phyloP scores from a whole-genome alignment of 352 stramenopile genomes.

The Globisporangium canariense region DNA sequence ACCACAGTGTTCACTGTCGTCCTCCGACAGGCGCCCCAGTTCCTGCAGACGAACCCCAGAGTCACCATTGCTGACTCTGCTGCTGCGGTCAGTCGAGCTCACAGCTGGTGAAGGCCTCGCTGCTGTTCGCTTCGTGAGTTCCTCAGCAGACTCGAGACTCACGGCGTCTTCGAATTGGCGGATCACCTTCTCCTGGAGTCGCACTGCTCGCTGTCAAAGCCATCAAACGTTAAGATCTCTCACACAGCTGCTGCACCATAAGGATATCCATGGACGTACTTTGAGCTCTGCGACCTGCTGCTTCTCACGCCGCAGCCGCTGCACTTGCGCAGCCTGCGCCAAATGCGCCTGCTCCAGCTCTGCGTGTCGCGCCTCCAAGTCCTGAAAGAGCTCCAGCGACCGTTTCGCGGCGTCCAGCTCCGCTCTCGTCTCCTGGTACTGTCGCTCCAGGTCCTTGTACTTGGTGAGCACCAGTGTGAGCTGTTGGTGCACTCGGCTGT shows the following conservation, averaged over 20 bases:
- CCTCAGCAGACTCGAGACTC: slow-evolving; percentile 25
- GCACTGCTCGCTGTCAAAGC: slow-evolving; percentile 48
- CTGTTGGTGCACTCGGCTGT: slow-evolving; percentile 33
- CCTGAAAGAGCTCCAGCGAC: slow-evolving; percentile 24
- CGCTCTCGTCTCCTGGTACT: slow-evolving; percentile 28
- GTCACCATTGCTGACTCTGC: neutral
- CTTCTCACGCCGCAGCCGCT: slow-evolving; percentile 68
- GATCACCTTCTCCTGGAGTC: slow-evolving; percentile 80
- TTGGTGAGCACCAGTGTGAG: slow-evolving; percentile 55
- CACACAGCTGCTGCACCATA: neutral
- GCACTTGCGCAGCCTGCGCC: slow-evolving; percentile 56
- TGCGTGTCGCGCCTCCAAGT: slow-evolving; percentile 42
- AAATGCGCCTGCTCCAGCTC: slow-evolving; percentile 75
- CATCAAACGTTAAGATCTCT: neutral
- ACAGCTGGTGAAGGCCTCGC: neutral
- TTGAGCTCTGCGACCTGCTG: slow-evolving; percentile 47
- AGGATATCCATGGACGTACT: slow-evolving; percentile 16
- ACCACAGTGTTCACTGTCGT: neutral
- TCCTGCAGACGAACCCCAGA: neutral
- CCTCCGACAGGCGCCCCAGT: neutral
- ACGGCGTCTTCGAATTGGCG: slow-evolving; percentile 71
- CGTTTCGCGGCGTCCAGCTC: slow-evolving; percentile 35
- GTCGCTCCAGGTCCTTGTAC: slow-evolving; percentile 60
- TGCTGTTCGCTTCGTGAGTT: neutral
- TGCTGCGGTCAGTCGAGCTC: neutral